A percentile compares a stretch with the other conserved stretches of the same genome.
phyloP scores from a whole-genome alignment of 768 basidiomycete genomes.

The Termitomyces sp. region DNA sequence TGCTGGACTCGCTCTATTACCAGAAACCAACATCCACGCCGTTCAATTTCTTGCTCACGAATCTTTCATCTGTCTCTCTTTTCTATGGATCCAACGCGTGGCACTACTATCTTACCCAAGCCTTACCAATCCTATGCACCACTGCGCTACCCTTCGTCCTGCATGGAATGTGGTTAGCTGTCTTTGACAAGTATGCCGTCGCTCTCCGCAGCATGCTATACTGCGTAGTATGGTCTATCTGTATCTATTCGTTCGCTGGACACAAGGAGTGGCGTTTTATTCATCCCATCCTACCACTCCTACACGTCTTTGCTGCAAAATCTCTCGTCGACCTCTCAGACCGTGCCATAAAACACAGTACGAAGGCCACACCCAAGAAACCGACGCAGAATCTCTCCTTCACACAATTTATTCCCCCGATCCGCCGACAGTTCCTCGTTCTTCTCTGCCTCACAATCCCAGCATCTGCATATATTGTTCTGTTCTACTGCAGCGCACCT shows the following conservation, averaged over 20 bases:
- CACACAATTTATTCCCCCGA: constrained; percentile 24
- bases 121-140: constrained; percentile 76
- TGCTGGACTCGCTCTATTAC: constrained; percentile 73
- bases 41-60: constrained; percentile 79
- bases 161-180: constrained; percentile 50
- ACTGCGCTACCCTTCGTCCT: constrained; percentile 72
- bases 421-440: constrained; percentile 34
- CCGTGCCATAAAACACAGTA: constrained; percentile 3
- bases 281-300: constrained; percentile 83
- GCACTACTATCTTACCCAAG: constrained; percentile 91
- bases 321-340: constrained; percentile 55
- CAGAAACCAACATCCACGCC: constrained; percentile 67
- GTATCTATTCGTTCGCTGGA: constrained; percentile 73
- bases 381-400: neutral
- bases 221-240: constrained; percentile 58
- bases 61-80: constrained; percentile 82
- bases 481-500: constrained; percentile 79
- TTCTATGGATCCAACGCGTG: constrained; percentile 87
- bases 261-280: constrained; percentile 99
- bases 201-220: constrained; percentile 45
- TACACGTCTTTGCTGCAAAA: constrained; percentile 77
- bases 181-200: constrained; percentile 25
- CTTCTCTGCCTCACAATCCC: constrained; percentile 58
- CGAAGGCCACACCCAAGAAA: constrained; percentile 3
- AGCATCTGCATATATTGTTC: constrained; percentile 63